Base-by-base conservation (phyloP, 2,329 filamentous ascomycete genomes). In the Fusarium caatingaense region DNA sequence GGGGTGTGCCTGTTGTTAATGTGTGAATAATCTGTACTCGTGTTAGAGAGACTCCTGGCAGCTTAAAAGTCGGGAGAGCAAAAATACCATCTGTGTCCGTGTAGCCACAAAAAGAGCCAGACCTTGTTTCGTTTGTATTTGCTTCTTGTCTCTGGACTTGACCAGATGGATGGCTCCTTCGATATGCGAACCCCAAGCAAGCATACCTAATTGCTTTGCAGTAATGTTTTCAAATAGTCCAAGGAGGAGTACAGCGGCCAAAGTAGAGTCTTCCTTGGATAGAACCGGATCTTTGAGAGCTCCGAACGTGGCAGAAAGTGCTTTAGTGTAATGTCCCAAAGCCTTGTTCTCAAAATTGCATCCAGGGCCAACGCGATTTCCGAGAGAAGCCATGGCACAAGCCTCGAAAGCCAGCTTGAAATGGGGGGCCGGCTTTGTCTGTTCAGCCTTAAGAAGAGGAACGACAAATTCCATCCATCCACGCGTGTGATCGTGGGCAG, bases 141-240 rank as follows among this genome's bases (percentile, higher is more conserved):
- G 87, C 66, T 85, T 84, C 70, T 83, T 84, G 7, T 88, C 87
- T 47, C 88, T 83, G 12, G 85, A 83, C 74, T 86, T 87, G 56
- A 88, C 86, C 3, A 90, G 80, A 68, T 88, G 85, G 32, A 90
- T 85, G n/a, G 88, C 88, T 5, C 88, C 88, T 64, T 89, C 86
- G n/a, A 87, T 84, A 71, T 91, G 88, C 12, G 87, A 88, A 6
- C 87, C 87, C 88, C 88, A 91, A 3, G 87, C 87, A 58, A 85
- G 79, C 74, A 85, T 84, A 34, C 84, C 86, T 51, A 86, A 78
- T 55, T 86, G 83, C 61, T 84, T 85, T 15, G 86, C 84, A 1
- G 84, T 85, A 46, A 90, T 88, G 58, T 83, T 87, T 78, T 91
- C 89, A 64, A 88, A 91, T 23, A 90, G 79, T 0, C 88, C 86